These are phyloP conservation scores for Tuber microsphaerosporum DNA, from an alignment of 495 filamentous ascomycete genomes.

Conservation along the genomic window DNA sequence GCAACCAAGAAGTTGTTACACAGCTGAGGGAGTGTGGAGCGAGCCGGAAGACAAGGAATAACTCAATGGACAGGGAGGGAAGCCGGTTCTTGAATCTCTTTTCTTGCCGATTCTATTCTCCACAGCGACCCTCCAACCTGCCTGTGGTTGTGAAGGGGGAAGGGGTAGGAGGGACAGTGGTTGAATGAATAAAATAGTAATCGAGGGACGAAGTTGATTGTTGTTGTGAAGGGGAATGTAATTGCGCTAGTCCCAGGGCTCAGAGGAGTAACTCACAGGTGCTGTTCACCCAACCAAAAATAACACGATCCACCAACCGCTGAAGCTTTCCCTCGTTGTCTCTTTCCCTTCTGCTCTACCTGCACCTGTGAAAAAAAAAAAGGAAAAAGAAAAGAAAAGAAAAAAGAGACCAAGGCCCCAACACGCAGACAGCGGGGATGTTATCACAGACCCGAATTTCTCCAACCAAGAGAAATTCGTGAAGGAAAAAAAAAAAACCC, in stretches of 20 bases:
- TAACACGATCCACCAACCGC: conserved; percentile 23
- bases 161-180: conserved; percentile 20
- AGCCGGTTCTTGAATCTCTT: conserved; percentile 19
- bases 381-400: background rate
- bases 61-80: conserved; percentile 31
- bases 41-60: conserved; percentile 36
- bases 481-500: background rate
- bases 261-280: conserved; percentile 17
- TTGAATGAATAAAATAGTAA: conserved; percentile 17
- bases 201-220: conserved; percentile 17
- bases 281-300: conserved; percentile 28
- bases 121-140: conserved; percentile 32
- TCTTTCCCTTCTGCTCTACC: background rate
- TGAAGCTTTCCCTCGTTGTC: background rate
- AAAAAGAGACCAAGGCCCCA: background rate
- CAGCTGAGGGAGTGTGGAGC: conserved; percentile 32
- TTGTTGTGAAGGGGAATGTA: conserved; percentile 15
- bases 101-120: conserved; percentile 10
- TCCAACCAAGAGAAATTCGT: background rate
- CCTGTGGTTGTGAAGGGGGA: conserved; percentile 20
- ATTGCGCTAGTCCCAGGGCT: conserved; percentile 10
- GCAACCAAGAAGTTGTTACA: conserved; percentile 32
- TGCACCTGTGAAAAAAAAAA: background rate
- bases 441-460: background rate
- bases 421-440: background rate